Base-by-base conservation (phyloP, 202 grass and related monocot species). In the Alloteropsis angusta region DNA sequence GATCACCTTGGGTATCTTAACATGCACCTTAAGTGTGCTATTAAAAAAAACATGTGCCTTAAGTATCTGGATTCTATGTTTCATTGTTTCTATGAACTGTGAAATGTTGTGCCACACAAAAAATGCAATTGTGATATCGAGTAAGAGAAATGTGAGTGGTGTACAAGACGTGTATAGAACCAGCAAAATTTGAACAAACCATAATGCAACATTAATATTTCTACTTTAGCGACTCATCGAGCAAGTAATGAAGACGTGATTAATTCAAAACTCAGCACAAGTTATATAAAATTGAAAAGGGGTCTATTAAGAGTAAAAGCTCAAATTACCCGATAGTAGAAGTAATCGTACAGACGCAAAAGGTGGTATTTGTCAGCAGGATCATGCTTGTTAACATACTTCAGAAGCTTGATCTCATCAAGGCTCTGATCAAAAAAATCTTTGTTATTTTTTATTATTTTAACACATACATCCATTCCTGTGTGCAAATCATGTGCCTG, bases 361-460 rank as follows among this genome's bases (percentile, higher is more conserved):
- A 99, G 84, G 84, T 99, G 96, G 59, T 91, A 91, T 79, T 93
- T 99, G 84, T 99, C 96, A 14, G 81, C 88, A 62, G 96, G 96
- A 66, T 99, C 96, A 86, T 99, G 87, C 81, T 93, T 99, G 85
- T 96, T 99, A 36, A 99, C 92, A 91, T 90, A 93, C 84, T 99
- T 99, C 86, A 99, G 83, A 72, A 99, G 96, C 82, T 99, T 99
- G 86, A 99, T 99, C 86, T 99, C 96, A 86, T 99, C 96, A 75
- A 99, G 88, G 65, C 96, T 99, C 69, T 99, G 96, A 60, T 99
- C 96, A 12, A 99, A 99, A 85, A 99, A 99, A 91, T 99, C 96
- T 90, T 99, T 99, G 84, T 99, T 99, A 72, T 99, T 99, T 85
- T 99, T 99, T 70, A 99, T 99, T 67, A 99, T 96, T 90, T 99